phyloP scores from a whole-genome alignment of 2,329 filamentous ascomycete genomes.

The Arthroderma sp. region DNA sequence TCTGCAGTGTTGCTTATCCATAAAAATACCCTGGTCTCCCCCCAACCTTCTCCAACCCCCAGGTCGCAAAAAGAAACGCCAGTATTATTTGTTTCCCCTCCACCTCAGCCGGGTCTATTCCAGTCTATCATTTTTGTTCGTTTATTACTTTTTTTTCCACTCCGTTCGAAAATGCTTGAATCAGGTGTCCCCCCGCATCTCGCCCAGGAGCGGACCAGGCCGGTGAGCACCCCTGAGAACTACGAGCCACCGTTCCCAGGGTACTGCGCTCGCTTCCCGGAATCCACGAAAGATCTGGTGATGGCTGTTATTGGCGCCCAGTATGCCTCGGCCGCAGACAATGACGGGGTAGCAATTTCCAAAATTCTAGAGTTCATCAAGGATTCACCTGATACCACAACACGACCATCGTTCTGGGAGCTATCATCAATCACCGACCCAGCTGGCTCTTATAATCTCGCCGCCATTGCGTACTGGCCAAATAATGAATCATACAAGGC shows the following conservation, averaged over 20 bases:
- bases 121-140: no score
- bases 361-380: constrained; percentile 9
- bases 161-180: constrained; percentile 5
- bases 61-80: no score
- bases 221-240: constrained; percentile 5
- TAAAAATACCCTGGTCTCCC: no score
- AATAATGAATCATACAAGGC: constrained; percentile 15
- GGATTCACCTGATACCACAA: not conserved
- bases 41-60: no score
- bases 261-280: constrained; percentile 19
- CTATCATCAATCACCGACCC: constrained; percentile 21
- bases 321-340: constrained; percentile 6
- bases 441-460: constrained; percentile 22
- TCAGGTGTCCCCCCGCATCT: constrained; percentile 7
- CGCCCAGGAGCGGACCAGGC: constrained; percentile 5
- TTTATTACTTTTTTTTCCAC: no score
- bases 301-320: constrained; percentile 25
- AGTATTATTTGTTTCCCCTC: no score
- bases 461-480: constrained; percentile 29
- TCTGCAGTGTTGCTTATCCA: no score
- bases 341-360: constrained; percentile 9
- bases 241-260: constrained; percentile 6
- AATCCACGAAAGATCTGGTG: constrained; percentile 18
- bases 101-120: no score
- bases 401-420: constrained; percentile 17